Evolutionary conservation across 306 rosid species (phyloP), one percentile per base, ranked within the genome.

Genomic region (Corylus heterophylla): DNA sequence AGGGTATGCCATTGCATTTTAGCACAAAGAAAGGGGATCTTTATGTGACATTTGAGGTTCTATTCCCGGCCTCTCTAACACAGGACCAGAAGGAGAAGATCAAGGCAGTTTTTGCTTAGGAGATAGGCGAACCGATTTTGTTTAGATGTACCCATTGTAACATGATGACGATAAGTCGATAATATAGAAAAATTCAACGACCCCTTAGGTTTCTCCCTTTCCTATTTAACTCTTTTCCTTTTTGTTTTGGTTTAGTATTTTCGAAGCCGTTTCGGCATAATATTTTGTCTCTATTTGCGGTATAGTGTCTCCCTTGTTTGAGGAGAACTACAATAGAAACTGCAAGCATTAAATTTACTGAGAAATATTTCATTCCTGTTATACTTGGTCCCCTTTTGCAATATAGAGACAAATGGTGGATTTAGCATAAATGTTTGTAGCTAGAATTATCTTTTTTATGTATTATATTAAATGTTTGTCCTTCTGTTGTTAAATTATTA

Each of bases 1-100:
- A 95, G 81, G 98, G 99, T 29, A 95, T 95, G 99, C 98, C 99
- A 58, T 62, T 90, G 86, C 96, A 95, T 80, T 83, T 93, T 83
- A 93, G 90, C 96, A 85, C 76, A 16, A 95, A 93, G 90, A 95
- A 88, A 82, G 99, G 99, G 69, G 91, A 93, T 86, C 92, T 95
- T 25, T 93, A 85, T 79, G 91, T 91, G 67, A 86, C 85, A 64
- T 95, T 84, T 75, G 99, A 93, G 89, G 97, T 95, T 85, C 58
- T 95, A 44, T 95, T 95, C 82, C 99, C 99, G 71, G 85, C 91
- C 1, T 84, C 94, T 14, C 82, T 95, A 61, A 90, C 89, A 18
- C 94, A 90, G 75, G 96, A 93, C 44, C 99, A 95, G 83, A 95
- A 93, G 83, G 83, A 84, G 71, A 89, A 82, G 89, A 90, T 95